Evolutionary conservation across 2,329 filamentous ascomycete species (phyloP).

Genomic region (Triangularia verruculosa): DNA sequence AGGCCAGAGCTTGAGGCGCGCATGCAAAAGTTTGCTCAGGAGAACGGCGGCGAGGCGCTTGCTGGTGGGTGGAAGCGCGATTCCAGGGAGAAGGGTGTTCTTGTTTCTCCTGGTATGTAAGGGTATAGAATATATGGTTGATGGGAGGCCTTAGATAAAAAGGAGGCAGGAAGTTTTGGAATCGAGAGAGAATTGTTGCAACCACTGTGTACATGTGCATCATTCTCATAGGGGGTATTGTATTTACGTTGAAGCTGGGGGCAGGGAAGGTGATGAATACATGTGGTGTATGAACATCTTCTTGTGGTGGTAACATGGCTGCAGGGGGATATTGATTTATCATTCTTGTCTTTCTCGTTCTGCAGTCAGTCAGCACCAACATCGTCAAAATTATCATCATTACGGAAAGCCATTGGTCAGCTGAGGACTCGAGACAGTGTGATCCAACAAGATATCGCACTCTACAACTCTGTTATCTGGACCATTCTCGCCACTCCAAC

Average conservation of each 20-base stretch:
- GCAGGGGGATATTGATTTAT: too few species aligned
- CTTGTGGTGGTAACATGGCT: neutral
- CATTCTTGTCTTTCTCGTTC: too few species aligned
- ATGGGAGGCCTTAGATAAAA: neutral
- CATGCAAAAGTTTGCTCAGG: conserved; percentile 74
- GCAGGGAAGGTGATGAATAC: neutral
- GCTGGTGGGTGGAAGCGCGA: conserved; percentile 86
- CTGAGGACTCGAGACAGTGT: too few species aligned
- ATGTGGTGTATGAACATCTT: neutral
- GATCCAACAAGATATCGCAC: too few species aligned
- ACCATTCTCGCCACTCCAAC: too few species aligned
- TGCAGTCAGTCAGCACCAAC: too few species aligned
- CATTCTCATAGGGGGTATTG: neutral
- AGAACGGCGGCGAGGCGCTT: conserved; percentile 69
- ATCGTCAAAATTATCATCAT: too few species aligned
- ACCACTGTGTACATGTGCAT: neutral
- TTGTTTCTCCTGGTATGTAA: conserved; percentile 90
- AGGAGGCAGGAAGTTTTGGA: neutral
- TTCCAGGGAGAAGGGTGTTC: conserved; percentile 71
- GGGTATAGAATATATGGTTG: neutral
- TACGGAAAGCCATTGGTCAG: too few species aligned
- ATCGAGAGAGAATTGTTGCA: neutral
- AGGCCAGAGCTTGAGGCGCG: conserved; percentile 90
- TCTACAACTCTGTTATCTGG: too few species aligned
- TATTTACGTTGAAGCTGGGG: neutral